A percentile compares a stretch with the other conserved stretches of the same genome.
phyloP scores from a whole-genome alignment of 2,329 filamentous ascomycete species.

The Rutstroemia sp. region DNA sequence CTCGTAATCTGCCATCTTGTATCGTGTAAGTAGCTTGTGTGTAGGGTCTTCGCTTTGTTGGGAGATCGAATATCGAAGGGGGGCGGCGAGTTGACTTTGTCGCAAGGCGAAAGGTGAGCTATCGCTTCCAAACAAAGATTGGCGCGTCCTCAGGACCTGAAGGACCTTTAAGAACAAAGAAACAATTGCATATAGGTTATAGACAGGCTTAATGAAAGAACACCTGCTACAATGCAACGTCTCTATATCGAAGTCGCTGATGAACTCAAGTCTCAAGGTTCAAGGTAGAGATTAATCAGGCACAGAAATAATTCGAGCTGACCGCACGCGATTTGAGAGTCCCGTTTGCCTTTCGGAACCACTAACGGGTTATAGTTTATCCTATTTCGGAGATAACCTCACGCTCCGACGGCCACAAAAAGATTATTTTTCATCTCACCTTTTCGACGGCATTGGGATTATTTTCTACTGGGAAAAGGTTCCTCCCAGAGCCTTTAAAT shows the following conservation, averaged over 20 bases:
- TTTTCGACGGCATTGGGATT: no score
- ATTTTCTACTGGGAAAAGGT: no score
- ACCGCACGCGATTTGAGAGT: neutral
- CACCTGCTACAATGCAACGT: neutral
- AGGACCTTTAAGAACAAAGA: constrained; percentile 13
- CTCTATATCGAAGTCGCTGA: neutral
- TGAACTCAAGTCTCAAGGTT: neutral
- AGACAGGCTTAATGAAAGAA: neutral
- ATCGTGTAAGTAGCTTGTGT: neutral
- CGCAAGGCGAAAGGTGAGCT: constrained; percentile 9
- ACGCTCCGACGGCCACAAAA: no score
- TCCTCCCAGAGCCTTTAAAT: no score
- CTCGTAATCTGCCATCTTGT: constrained; percentile 30
- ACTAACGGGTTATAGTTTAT: neutral
- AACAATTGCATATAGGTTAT: constrained; percentile 13
- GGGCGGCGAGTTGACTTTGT: neutral
- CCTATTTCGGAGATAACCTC: no score
- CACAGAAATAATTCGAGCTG: constrained; percentile 5
- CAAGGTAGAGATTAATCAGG: constrained; percentile 1
- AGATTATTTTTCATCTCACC: no score
- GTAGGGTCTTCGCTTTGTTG: neutral
- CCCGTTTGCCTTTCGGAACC: neutral
- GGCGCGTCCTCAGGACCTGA: constrained; percentile 10
- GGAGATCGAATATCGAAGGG: neutral
- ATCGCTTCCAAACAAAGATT: constrained; percentile 6